Percentiles rank a stretch among this genome's conserved stretches.
Conservation (phyloP, 306 rosid species). For the Vigna hirtella region DNA sequence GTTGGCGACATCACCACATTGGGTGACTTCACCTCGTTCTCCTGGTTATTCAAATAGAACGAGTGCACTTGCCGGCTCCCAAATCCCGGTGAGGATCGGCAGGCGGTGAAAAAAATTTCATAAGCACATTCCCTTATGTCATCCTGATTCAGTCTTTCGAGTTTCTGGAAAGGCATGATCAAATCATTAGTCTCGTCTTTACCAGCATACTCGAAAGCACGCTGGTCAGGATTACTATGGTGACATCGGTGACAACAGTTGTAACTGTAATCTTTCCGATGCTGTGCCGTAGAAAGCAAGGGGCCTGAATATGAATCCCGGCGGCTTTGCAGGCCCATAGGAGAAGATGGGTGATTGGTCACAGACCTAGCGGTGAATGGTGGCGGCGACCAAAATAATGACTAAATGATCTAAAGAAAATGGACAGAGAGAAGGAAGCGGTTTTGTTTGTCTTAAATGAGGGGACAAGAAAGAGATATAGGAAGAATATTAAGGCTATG, state of each 20-base stretch:
- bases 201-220: not conserved
- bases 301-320: constrained; percentile 71
- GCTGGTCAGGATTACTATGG: not conserved
- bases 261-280: constrained; percentile 49
- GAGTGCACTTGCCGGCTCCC: constrained; percentile 71
- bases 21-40: constrained; percentile 38
- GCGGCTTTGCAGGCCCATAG: constrained; percentile 86
- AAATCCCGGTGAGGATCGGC: constrained; percentile 86
- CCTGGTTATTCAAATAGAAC: constrained; percentile 47
- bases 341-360: constrained; percentile 36
- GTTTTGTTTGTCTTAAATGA: constrained; percentile 47
- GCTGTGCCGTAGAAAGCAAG: not conserved
- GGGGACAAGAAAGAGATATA: constrained; percentile 38
- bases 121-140: constrained; percentile 81
- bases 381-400: not conserved
- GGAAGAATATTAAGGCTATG: constrained; percentile 3
- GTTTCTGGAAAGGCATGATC: constrained; percentile 60
- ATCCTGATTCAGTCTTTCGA: constrained; percentile 59
- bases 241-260: constrained; percentile 23
- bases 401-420: not conserved
- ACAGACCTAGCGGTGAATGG: constrained; percentile 40
- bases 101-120: constrained; percentile 87
- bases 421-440: constrained; percentile 45
- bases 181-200: constrained; percentile 48
- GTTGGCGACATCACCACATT: constrained; percentile 76